Evolutionary conservation across 192 early-diverging fungal species (phyloP), one percentile per base, ranked within the genome.

Genomic region (Entomortierella chlamydospora): DNA sequence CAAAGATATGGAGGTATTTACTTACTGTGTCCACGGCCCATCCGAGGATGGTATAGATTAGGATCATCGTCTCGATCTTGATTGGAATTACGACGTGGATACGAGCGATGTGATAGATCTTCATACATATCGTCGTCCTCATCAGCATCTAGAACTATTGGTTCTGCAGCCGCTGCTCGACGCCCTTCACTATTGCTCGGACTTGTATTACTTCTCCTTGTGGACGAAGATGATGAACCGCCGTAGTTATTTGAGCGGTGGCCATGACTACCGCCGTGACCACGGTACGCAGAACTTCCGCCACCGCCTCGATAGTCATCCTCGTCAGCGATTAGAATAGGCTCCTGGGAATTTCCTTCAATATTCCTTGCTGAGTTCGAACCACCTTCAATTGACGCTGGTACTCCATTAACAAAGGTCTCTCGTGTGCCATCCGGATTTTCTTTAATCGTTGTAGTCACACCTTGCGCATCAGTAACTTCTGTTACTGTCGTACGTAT

Each of bases 401-500:
- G 51, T 10, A 62, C 53, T 8, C 76, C 76, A 52, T 79, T 70
- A 4, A 70, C 57, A 55, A 66, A 79, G 4, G 34, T 54, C 29
- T 79, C 47, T 25, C 52, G 31, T 17, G 76, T 66, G 1, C 76
- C 76, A 34, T 79, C 76, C 1, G 68, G 68, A 15, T 79, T 70
- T 41, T 79, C 68, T 28, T 52, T 43, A 0, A 68, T 79, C 20
- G 34, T 70, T 20, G 68, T 79, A 0, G 76, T 79, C 26, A 70
- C 57, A 29, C 76, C 76, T 33, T 65, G 61, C 2, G 61, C 67
- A 55, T 79, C 76, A 13, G 68, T 79, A 7, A 70, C 62, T 15
- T 79, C 76, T 13, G 76, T 79, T 13, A 79, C 41, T 0, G 76
- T 79, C 6, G 76, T 79, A 33, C 76, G 76, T 23, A 43, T 23